Conservation (phyloP, 1,284 basidiomycete species). For the Malassezia sp. region DNA sequence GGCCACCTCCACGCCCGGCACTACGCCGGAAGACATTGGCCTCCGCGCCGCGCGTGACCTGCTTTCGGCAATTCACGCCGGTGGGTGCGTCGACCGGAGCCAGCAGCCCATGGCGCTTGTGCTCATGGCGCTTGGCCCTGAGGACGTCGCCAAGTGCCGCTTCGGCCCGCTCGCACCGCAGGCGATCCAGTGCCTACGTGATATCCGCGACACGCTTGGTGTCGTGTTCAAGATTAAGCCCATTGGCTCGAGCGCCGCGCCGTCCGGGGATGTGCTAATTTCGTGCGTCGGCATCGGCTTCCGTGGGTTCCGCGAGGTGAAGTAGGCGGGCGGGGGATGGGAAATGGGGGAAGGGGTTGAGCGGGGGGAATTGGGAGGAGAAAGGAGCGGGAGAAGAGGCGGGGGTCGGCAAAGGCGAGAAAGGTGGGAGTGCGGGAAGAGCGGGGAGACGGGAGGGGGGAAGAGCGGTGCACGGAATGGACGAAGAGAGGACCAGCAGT, state of each 20-base stretch:
- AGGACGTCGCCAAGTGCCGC: conserved; percentile 80
- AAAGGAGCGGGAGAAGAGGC: no score
- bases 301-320: conserved; percentile 31
- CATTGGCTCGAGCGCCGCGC: conserved; percentile 4
- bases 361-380: no score
- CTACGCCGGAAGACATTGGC: conserved; percentile 77
- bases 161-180: conserved; percentile 64
- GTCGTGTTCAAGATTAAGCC: conserved; percentile 51
- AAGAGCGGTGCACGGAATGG: no score
- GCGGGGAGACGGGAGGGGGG: no score
- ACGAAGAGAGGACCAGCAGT: no score
- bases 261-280: conserved; percentile 21
- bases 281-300: conserved; percentile 38
- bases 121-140: conserved; percentile 86
- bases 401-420: no score
- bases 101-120: conserved; percentile 80
- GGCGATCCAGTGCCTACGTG: conserved; percentile 80
- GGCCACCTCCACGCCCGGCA: conserved; percentile 50
- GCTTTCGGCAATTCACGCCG: conserved; percentile 63
- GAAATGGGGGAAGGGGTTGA: no score
- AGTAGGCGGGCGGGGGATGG: no score
- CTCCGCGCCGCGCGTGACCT: conserved; percentile 65
- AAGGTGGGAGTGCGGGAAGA: no score
- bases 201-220: conserved; percentile 70
- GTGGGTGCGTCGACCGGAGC: conserved; percentile 80